Evolutionary conservation across 208 protist species (phyloP).

Genomic region (Willaertia magna): DNA sequence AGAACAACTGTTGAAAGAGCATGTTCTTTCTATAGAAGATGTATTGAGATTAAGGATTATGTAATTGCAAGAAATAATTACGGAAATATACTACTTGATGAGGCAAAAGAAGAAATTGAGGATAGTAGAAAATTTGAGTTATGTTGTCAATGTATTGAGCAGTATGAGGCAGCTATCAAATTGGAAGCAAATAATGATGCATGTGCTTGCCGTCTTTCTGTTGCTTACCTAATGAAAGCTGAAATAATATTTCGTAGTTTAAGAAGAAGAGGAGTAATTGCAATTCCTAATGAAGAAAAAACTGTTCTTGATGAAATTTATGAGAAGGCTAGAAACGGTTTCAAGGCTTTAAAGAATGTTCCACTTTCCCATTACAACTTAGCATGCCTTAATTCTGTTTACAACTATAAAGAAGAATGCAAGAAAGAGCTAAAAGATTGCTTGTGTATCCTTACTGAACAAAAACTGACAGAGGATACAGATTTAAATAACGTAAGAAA

Average conservation of each 20-base stretch:
- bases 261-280: no score
- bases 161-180: not conserved
- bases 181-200: slow-evolving; percentile 2
- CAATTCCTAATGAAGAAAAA: not conserved
- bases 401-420: not conserved
- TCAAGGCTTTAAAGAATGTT: not conserved
- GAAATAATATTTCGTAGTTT: not conserved
- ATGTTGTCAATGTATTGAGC: not conserved
- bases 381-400: not conserved
- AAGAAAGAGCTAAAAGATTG: not conserved
- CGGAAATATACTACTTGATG: not conserved
- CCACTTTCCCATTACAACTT: not conserved
- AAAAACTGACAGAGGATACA: not conserved
- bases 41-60: slow-evolving; percentile 1
- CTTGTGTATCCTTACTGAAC: not conserved
- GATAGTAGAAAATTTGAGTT: not conserved
- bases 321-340: not conserved
- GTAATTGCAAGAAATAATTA: slow-evolving; percentile 9
- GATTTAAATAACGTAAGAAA: not conserved
- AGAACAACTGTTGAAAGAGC: not conserved
- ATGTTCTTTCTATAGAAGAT: not conserved
- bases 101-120: not conserved
- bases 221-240: not conserved
- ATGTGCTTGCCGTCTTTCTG: not conserved
- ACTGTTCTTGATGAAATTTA: not conserved